phyloP scores from a whole-genome alignment of 169 alveolate genomes.

The Perkinsus olseni region DNA sequence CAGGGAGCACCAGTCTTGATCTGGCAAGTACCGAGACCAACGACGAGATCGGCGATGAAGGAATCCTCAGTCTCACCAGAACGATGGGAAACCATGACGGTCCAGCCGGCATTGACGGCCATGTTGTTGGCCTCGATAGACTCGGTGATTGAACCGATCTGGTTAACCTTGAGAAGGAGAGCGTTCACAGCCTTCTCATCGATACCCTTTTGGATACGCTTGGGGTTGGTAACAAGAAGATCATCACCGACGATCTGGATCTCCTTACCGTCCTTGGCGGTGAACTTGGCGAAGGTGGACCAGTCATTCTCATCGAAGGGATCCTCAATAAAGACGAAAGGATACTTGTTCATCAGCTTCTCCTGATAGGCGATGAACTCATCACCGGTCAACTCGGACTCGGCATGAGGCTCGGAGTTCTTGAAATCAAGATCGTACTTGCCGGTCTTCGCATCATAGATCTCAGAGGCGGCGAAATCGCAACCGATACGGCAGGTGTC shows the following conservation, averaged over 20 bases:
- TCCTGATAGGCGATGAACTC: conserved; percentile 78
- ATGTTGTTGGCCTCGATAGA: conserved; percentile 82
- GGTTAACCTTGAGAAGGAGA: conserved; percentile 82
- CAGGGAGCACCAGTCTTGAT: no score
- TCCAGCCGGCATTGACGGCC: conserved; percentile 82
- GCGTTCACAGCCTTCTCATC: conserved; percentile 89
- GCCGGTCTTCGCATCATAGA: conserved; percentile 70
- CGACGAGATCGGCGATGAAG: conserved; percentile 90
- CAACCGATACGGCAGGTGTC: conserved; percentile 83
- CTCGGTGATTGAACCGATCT: conserved; percentile 90
- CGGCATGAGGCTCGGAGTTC: conserved; percentile 66
- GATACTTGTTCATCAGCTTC: conserved; percentile 67
- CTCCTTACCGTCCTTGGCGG: conserved; percentile 64
- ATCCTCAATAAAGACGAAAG: conserved; percentile 95
- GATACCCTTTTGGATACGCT: conserved; percentile 74
- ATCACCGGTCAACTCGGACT: conserved; percentile 63
- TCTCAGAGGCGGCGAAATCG: conserved; percentile 99
- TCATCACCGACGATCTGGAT: conserved; percentile 95
- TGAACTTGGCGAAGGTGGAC: conserved; percentile 71
- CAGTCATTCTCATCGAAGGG: conserved; percentile 98
- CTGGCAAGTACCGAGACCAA: conserved; percentile 91
- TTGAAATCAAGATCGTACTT: conserved; percentile 89
- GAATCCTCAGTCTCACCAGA: conserved; percentile 96
- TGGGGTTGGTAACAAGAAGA: conserved; percentile 91
- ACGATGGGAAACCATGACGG: conserved; percentile 94